Percentiles rank a stretch among this genome's conserved stretches.
phyloP scores from a whole-genome alignment of 1,284 basidiomycete genomes.

The Cystobasidium slooffiae region DNA sequence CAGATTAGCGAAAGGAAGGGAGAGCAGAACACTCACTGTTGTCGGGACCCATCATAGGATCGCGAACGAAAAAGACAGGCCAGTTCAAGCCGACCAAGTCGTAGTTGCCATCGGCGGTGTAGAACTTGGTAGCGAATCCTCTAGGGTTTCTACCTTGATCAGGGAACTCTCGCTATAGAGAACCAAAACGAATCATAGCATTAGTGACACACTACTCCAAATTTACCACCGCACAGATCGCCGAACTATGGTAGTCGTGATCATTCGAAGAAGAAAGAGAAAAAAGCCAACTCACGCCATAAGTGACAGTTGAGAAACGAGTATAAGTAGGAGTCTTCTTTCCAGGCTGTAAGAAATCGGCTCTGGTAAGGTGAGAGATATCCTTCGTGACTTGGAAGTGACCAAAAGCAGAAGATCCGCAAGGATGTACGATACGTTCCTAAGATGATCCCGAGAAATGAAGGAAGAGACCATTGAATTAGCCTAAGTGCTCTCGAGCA shows the following conservation, averaged over 20 bases:
- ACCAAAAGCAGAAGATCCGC: conserved; percentile 56
- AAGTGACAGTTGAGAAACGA: conserved; percentile 55
- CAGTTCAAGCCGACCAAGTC: conserved; percentile 76
- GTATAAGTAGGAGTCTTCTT: conserved; percentile 52
- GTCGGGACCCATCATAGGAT: conserved; percentile 71
- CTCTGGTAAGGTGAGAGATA: conserved; percentile 54
- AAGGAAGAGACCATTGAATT: background rate
- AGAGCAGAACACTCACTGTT: conserved; percentile 62
- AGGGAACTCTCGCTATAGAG: conserved; percentile 56
- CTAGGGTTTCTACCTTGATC: conserved; percentile 78
- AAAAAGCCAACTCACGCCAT: conserved; percentile 47
- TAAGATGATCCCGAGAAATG: background rate
- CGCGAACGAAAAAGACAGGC: conserved; percentile 78
- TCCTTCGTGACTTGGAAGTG: conserved; percentile 55
- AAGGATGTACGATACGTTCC: conserved; percentile 56
- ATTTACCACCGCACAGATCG: background rate
- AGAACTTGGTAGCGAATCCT: conserved; percentile 80
- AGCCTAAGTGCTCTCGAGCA: background rate
- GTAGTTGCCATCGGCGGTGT: conserved; percentile 78
- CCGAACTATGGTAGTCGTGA: background rate
- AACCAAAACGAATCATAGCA: background rate
- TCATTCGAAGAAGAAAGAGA: background rate
- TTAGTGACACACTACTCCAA: background rate
- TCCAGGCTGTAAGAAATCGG: conserved; percentile 54
- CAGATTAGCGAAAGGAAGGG: background rate